Conservation (phyloP, 2,329 filamentous ascomycete genomes). For the Rhynchosporium agropyri region DNA sequence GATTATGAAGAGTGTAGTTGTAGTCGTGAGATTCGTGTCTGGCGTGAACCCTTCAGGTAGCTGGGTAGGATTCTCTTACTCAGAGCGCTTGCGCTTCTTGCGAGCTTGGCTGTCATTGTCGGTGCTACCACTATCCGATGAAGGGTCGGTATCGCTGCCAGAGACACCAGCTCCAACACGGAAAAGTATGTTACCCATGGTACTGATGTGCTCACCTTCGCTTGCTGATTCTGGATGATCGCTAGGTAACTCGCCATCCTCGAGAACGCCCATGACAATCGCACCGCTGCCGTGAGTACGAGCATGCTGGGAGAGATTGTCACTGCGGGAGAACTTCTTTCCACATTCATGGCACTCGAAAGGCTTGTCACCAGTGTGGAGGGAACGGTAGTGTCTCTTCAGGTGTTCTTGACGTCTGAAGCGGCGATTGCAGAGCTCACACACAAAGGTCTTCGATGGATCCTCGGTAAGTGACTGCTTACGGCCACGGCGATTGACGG, state of each 20-base stretch:
- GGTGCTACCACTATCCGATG: constrained; percentile 54
- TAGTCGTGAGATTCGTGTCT: constrained; percentile 40
- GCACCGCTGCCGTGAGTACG: constrained; percentile 90
- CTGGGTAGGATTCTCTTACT: constrained; percentile 45
- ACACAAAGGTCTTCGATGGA: constrained; percentile 97
- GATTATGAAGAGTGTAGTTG: constrained; percentile 37
- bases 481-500: constrained; percentile 87
- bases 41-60: constrained; percentile 19
- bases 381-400: constrained; percentile 97
- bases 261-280: constrained; percentile 87
- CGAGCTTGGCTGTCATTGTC: constrained; percentile 53
- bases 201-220: constrained; percentile 63
- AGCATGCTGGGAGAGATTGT: constrained; percentile 95
- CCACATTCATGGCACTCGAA: constrained; percentile 97
- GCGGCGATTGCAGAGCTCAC: constrained; percentile 91
- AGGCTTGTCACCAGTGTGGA: constrained; percentile 98
- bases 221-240: constrained; percentile 47
- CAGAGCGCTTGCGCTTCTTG: constrained; percentile 80
- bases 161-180: constrained; percentile 76
- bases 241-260: constrained; percentile 62
- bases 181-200: constrained; percentile 78
- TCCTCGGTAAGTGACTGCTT: constrained; percentile 99
- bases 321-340: constrained; percentile 98
- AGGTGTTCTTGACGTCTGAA: constrained; percentile 98
- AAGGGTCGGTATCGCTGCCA: constrained; percentile 58